These are phyloP conservation scores for Aspergillus ochraceus DNA, from an alignment of 2,329 filamentous ascomycete genomes.

Conservation along the genomic window DNA sequence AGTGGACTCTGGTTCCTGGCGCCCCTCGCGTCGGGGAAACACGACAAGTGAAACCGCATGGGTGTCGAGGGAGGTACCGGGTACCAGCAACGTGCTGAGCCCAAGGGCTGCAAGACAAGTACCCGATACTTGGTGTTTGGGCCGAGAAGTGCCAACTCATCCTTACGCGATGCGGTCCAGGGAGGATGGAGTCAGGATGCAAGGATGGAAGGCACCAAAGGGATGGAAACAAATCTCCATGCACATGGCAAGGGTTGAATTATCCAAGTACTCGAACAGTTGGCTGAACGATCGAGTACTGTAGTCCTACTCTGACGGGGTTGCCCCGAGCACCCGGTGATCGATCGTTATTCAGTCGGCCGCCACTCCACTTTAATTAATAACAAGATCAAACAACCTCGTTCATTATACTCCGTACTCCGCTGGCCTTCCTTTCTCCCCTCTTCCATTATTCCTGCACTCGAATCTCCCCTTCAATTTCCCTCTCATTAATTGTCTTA, in stretches of 20 bases:
- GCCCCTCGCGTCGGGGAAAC: not conserved
- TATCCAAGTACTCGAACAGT: too few species aligned
- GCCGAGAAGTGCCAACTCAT: not conserved
- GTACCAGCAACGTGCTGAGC: not conserved
- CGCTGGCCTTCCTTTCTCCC: not conserved
- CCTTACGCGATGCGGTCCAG: not conserved
- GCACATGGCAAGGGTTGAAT: too few species aligned
- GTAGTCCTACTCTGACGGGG: constrained; percentile 3
- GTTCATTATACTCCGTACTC: not conserved
- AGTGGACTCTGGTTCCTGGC: too few species aligned
- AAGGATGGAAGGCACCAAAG: too few species aligned
- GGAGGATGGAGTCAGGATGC: not conserved
- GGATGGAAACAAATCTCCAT: too few species aligned
- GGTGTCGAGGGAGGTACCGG: not conserved
- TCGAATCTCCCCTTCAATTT: too few species aligned
- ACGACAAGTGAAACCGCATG: too few species aligned
- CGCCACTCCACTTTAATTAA: constrained; percentile 12
- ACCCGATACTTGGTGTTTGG: not conserved
- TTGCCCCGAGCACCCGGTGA: constrained; percentile 25
- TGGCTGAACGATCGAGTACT: too few species aligned
- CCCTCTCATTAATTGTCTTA: not conserved
- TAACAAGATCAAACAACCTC: constrained; percentile 7
- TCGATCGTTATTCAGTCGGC: constrained; percentile 1
- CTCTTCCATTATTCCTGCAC: too few species aligned
- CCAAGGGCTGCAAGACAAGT: not conserved